phyloP scores from a whole-genome alignment of 2,329 filamentous ascomycete genomes.

The Harringtonia aguacate region DNA sequence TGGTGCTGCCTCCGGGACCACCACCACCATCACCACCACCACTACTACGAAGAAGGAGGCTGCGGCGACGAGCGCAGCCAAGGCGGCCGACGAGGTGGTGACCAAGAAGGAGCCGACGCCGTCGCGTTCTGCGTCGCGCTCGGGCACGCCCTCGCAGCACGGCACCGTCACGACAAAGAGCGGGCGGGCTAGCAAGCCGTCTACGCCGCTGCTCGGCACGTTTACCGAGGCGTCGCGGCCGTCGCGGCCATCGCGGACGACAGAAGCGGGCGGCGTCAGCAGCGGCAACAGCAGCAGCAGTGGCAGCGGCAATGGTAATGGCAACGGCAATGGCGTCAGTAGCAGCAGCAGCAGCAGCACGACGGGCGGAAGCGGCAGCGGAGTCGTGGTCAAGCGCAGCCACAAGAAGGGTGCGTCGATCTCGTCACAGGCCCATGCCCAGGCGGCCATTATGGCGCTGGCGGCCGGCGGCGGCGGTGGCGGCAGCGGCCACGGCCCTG shows the following conservation, averaged over 20 bases:
- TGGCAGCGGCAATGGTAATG: not conserved
- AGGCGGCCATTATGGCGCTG: constrained; percentile 17
- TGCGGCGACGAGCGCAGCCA: constrained; percentile 12
- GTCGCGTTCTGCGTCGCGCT: constrained; percentile 20
- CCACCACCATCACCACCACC: too few species aligned
- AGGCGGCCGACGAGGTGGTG: constrained; percentile 30
- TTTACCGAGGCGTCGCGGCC: constrained; percentile 46
- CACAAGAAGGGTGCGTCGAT: constrained; percentile 46
- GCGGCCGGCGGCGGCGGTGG: constrained; percentile 18
- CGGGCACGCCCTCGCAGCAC: constrained; percentile 6
- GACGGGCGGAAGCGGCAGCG: constrained; percentile 14
- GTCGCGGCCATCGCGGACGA: constrained; percentile 41
- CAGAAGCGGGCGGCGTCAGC: constrained; percentile 15
- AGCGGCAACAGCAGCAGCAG: not conserved
- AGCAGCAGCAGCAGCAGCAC: constrained; percentile 1
- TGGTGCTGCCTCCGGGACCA: too few species aligned
- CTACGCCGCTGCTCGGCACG: constrained; percentile 48
- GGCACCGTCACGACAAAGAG: constrained; percentile 47
- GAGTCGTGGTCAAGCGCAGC: constrained; percentile 35
- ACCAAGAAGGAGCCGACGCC: constrained; percentile 28
- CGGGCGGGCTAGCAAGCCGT: constrained; percentile 55
- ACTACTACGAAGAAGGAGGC: not conserved
- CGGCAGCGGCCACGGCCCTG: not conserved
- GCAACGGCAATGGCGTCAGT: not conserved
- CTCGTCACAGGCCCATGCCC: constrained; percentile 9